Evolutionary conservation across 2,329 filamentous ascomycete species (phyloP).

Genomic region (Cercospora sp.): DNA sequence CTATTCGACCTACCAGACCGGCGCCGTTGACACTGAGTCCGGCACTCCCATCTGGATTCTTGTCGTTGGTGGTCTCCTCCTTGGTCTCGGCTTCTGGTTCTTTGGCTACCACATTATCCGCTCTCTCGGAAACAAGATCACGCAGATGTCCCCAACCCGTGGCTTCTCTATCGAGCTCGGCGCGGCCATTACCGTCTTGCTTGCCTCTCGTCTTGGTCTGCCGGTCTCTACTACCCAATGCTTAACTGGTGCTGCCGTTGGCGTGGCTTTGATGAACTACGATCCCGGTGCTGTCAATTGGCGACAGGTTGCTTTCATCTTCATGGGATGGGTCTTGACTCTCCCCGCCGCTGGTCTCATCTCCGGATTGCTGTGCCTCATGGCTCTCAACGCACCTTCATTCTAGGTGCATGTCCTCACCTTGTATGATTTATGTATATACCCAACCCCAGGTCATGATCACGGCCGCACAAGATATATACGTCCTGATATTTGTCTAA

Average conservation of each 20-base stretch:
- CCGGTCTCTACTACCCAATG: slow-evolving; percentile 66
- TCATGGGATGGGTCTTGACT: slow-evolving; percentile 60
- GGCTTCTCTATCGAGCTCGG: slow-evolving; percentile 63
- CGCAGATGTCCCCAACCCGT: slow-evolving; percentile 59
- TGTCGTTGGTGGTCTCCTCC: slow-evolving; percentile 53
- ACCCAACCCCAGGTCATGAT: neutral
- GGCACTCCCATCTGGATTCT: slow-evolving; percentile 63
- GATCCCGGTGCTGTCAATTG: slow-evolving; percentile 61
- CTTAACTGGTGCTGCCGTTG: slow-evolving; percentile 60
- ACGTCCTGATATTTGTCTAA: neutral
- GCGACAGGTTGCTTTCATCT: slow-evolving; percentile 62
- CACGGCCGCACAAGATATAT: neutral
- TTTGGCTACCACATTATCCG: slow-evolving; percentile 65
- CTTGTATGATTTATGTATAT: neutral
- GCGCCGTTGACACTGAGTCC: slow-evolving; percentile 47
- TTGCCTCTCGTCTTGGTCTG: slow-evolving; percentile 61
- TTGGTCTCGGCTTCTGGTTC: slow-evolving; percentile 59
- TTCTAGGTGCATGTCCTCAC: neutral
- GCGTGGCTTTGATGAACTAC: slow-evolving; percentile 60
- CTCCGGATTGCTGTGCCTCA: slow-evolving; percentile 60
- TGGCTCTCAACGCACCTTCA: slow-evolving; percentile 38
- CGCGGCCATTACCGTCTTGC: slow-evolving; percentile 60
- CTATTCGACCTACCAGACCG: slow-evolving; percentile 58
- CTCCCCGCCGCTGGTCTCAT: slow-evolving; percentile 57
- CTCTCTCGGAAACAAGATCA: slow-evolving; percentile 60